Base-by-base conservation (phyloP, 495 filamentous ascomycete genomes). In the Aspergillus ostianus region DNA sequence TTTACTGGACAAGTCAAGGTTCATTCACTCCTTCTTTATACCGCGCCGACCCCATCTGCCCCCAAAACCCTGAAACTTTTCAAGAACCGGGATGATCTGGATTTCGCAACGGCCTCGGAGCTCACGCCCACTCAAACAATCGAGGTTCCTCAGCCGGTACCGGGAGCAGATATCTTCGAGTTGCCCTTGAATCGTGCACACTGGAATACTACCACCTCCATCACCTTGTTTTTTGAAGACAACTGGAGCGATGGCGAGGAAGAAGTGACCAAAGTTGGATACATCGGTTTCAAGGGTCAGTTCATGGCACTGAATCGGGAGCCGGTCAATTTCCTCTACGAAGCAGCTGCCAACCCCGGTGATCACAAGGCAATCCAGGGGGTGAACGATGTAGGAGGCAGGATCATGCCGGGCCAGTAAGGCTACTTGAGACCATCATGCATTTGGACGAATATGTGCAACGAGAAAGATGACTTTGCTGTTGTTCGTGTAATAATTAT, bases 1-100 rank as follows among this genome's bases (percentile, higher is more conserved):
- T 98, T 98, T 79, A 91, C 91, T 26, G 93, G 90, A 60, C 91
- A 95, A 73, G 84, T 97, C 58, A 95, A 93, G 71, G 85, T 98
- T 0, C 92, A 98, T 73, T 86, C 89, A 19, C 84, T 98, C 64
- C 82, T 97, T 26, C 68, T 98, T 26, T 90, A 93, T 66, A 89
- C 90, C 2, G 89, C 89, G 2, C 77, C 82, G 50, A 85, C 85
- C 4, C 60, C 74, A 51, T 84, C 80, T 53, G 90, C 93, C n/a
- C 94, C 95, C 0, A 82, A 82, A 52, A 96, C 90, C 10, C 72
- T 97, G 41, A 91, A 90, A 65, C 74, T 98, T 23, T 93, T 90
- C 74, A 80, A 88, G 74, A 97, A 98, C 79, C 84, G 85, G 30
- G 85, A 91, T 57, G 86, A 93, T 71, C 72, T 98, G 44, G 95